A percentile compares a stretch with the other conserved stretches of the same genome.
These are phyloP conservation scores for Chaetomium tenue DNA, from an alignment of 495 filamentous ascomycete genomes.

Conservation along the genomic window DNA sequence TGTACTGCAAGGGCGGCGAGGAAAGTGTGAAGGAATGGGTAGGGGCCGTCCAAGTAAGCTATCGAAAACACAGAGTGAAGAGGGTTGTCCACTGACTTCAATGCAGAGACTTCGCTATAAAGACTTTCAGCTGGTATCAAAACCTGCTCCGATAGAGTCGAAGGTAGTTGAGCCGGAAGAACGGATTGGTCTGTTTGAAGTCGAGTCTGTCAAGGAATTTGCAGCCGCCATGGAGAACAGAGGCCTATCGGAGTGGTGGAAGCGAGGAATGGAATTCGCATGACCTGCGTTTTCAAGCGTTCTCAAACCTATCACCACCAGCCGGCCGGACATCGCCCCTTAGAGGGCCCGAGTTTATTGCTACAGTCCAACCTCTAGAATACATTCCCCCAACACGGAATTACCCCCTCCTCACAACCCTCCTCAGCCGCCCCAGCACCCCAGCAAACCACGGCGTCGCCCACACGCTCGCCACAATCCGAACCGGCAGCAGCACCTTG, in stretches of 20 bases:
- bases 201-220: constrained; percentile 31
- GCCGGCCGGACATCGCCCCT: not conserved
- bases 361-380: not conserved
- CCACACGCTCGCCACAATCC: constrained; percentile 77
- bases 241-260: constrained; percentile 33
- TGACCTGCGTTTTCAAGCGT: not conserved
- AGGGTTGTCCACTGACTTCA: not conserved
- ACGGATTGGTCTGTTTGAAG: constrained; percentile 28
- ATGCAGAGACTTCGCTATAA: constrained; percentile 36
- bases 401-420: constrained; percentile 2
- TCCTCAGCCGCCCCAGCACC: constrained; percentile 38
- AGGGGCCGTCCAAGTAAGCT: constrained; percentile 34
- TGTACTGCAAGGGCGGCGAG: constrained; percentile 68
- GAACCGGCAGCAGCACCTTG: constrained; percentile 74
- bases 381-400: not conserved
- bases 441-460: constrained; percentile 93
- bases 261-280: constrained; percentile 32
- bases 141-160: constrained; percentile 26
- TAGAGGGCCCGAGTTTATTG: not conserved
- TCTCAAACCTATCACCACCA: not conserved
- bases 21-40: constrained; percentile 41
- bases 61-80: not conserved
- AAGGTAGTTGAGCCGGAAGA: constrained; percentile 13
- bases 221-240: constrained; percentile 32
- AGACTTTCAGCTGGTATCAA: constrained; percentile 33